Percentiles rank a stretch among this genome's conserved stretches.
Conservation (phyloP, 495 filamentous ascomycete species). For the Copromyces sp. region DNA sequence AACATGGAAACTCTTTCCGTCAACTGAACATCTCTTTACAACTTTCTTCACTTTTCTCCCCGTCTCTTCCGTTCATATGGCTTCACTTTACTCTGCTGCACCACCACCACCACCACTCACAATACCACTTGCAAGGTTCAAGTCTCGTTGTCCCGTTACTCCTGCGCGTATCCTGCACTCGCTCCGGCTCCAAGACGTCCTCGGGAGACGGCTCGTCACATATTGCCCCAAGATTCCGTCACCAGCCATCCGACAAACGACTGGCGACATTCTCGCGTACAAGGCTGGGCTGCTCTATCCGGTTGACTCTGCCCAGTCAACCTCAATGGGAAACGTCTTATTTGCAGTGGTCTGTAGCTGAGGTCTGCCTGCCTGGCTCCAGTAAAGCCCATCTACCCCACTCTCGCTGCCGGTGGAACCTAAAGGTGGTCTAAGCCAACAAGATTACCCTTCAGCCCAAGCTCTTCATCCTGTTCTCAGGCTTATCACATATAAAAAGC, state of each 20-base stretch:
- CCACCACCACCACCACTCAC: not conserved
- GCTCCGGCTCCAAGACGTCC: not conserved
- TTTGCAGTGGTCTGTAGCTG: not conserved
- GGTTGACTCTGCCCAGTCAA: not conserved
- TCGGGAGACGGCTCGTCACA: not conserved
- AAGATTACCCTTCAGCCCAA: not conserved
- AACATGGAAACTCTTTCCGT: not conserved
- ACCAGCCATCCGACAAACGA: conserved; percentile 2
- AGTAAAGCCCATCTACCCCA: not conserved
- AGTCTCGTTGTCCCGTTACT: not conserved
- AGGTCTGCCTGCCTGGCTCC: not conserved
- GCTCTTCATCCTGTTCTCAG: not conserved
- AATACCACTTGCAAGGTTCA: not conserved
- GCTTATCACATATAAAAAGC: not conserved
- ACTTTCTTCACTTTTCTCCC: not conserved
- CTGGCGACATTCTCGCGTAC: not conserved
- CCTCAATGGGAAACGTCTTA: not conserved
- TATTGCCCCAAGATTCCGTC: not conserved
- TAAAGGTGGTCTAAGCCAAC: not conserved
- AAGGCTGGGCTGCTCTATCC: not conserved
- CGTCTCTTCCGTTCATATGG: not conserved
- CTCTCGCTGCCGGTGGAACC: not conserved
- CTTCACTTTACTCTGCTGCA: not conserved
- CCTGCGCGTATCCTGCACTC: not conserved
- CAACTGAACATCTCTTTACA: not conserved